Base-by-base conservation (phyloP, 176 grass and related monocot genomes). In the Cocos nucifera region DNA sequence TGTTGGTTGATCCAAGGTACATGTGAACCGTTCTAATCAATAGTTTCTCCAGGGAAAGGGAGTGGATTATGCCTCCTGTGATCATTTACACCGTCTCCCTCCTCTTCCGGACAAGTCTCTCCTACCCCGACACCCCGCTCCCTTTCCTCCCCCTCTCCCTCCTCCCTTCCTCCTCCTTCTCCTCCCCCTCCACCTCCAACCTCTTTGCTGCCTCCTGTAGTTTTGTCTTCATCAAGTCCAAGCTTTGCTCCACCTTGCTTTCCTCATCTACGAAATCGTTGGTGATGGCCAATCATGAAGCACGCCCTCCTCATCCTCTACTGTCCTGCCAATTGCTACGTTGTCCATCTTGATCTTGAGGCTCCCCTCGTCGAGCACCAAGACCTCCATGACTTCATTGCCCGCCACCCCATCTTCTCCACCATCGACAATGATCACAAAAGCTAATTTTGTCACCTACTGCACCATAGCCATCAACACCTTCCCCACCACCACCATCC, bases 361-460 rank as follows among this genome's bases (percentile, higher is more conserved):
- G 74, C 82, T 10, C 89, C 78, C 0, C 72, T 80, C 39, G 52
- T 44, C 15, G 79, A 95, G 72, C 76, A 75, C 15, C 59, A 63
- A 0, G 81, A 22, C 0, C 64, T 95, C 12, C 56, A 73, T 17
- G 50, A 53, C 9, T 77, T 77, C 68, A 71, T 95, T 32, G 69
- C 82, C 1, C 44, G n/a, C 4, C 89, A 89, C 59, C 81, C 78
- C 1, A 62, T 89, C 1, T 64, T 95, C 25, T 18, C 76, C 6
- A 29, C 26, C 1, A 30, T 75, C 0, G 68, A 75, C 3, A 95
- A 95, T 95, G 2, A 67, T 95, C 56, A 57, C 80, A 27, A 79
- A 77, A 72, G 89, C 89, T 3, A 89, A 95, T 75, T 73, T 95
- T 25, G 77, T 95, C 65, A 95, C 85, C 52, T 95, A 95, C 85